phyloP scores from a whole-genome alignment of 441 rosid genomes.

The Eruca vesicaria region DNA sequence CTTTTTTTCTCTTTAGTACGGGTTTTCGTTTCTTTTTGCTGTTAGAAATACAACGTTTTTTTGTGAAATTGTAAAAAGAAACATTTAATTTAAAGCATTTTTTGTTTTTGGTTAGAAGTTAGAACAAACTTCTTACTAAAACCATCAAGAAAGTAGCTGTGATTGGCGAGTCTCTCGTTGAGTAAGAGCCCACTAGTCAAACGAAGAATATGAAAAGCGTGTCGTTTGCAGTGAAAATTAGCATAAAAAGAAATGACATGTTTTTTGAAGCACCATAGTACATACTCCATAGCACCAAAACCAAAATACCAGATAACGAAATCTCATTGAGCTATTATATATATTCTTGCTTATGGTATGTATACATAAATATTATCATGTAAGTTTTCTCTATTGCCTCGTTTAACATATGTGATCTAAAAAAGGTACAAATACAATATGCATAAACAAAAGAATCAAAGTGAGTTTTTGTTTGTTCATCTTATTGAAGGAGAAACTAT shows the following conservation, averaged over 20 bases:
- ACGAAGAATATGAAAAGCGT: background rate
- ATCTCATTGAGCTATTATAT: slow-evolving; percentile 3
- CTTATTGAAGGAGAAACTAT: background rate
- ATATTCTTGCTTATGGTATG: background rate
- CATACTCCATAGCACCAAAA: too few species aligned
- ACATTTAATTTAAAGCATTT: background rate
- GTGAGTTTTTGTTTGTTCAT: background rate
- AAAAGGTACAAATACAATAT: slow-evolving; percentile 29
- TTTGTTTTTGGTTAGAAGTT: background rate
- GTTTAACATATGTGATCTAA: slow-evolving; percentile 21
- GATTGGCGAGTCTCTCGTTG: slow-evolving; percentile 12
- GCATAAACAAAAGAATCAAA: slow-evolving; percentile 39
- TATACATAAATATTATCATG: background rate
- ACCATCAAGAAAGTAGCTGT: background rate
- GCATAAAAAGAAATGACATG: too few species aligned
- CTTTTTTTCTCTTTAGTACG: background rate
- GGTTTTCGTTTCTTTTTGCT: background rate
- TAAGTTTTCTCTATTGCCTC: slow-evolving; percentile 21
- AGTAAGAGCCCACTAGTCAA: slow-evolving; percentile 11
- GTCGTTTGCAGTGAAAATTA: too few species aligned
- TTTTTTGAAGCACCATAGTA: background rate
- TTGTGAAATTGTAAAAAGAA: background rate
- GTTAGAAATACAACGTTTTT: background rate
- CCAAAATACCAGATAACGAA: background rate
- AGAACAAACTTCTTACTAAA: too few species aligned